These are phyloP conservation scores for Plasmodium yoelii DNA, from an alignment of 169 alveolate genomes.

Conservation along the genomic window DNA sequence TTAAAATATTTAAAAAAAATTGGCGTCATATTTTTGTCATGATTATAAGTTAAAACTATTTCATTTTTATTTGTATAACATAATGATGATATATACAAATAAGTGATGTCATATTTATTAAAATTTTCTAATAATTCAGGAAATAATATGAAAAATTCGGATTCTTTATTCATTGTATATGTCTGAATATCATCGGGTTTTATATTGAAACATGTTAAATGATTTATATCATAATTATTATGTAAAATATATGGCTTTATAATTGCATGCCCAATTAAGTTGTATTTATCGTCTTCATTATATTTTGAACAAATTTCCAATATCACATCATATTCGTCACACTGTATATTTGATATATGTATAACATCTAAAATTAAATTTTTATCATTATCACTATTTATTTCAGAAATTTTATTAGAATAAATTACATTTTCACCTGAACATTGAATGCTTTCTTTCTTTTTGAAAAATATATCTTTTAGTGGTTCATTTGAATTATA, in stretches of 20 bases:
- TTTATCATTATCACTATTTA: neutral
- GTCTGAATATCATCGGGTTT: constrained; percentile 53
- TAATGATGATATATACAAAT: constrained; percentile 22
- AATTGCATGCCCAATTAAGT: constrained; percentile 45
- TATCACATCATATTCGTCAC: constrained; percentile 22
- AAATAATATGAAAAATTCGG: constrained; percentile 38
- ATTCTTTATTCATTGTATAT: constrained; percentile 20
- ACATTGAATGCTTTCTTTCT: constrained; percentile 21
- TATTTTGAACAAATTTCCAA: constrained; percentile 46
- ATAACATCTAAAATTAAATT: constrained; percentile 9
- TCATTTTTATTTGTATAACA: constrained; percentile 52
- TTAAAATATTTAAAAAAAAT: constrained; percentile 24
- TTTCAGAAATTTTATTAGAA: constrained; percentile 19
- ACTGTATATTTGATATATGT: constrained; percentile 29
- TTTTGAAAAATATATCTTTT: constrained; percentile 41
- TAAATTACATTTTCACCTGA: constrained; percentile 54
- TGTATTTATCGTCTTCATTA: constrained; percentile 6
- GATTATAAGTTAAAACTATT: constrained; percentile 32
- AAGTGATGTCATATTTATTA: constrained; percentile 2
- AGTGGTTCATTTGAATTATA: constrained; percentile 8
- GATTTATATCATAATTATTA: constrained; percentile 15
- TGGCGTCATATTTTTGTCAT: constrained; percentile 64
- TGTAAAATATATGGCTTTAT: constrained; percentile 53
- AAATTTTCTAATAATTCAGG: constrained; percentile 22
- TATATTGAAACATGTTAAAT: constrained; percentile 17